These are phyloP conservation scores for Saccharum spontaneum DNA, from an alignment of 176 grass and related monocot species.

Conservation along the genomic window DNA sequence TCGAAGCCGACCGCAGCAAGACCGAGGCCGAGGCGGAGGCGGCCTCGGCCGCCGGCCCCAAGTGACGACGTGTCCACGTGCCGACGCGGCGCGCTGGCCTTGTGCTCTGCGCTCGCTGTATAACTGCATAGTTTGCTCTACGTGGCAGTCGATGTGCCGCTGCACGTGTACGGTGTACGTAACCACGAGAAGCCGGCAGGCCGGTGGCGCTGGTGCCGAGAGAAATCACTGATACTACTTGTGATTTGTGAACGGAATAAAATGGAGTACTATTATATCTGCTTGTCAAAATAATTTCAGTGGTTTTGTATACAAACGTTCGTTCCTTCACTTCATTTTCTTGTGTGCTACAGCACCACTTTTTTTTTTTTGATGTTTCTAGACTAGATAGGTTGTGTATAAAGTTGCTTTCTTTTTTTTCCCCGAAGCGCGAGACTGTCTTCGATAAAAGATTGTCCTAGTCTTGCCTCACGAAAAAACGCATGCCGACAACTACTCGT, in stretches of 20 bases:
- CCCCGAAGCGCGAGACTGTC: too few species aligned
- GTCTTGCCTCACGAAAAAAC: too few species aligned
- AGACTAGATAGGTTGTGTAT: too few species aligned
- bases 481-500: too few species aligned
- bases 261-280: neutral
- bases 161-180: neutral
- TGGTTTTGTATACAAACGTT: too few species aligned
- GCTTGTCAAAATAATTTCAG: too few species aligned
- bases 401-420: too few species aligned
- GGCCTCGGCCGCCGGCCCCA: neutral
- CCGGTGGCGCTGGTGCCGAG: neutral
- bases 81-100: neutral
- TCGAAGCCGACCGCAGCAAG: conserved; percentile 25
- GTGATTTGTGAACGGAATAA: neutral
- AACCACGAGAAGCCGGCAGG: too few species aligned
- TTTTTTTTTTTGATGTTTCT: too few species aligned
- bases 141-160: neutral
- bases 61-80: conserved; percentile 22
- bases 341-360: too few species aligned
- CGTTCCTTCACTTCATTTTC: too few species aligned
- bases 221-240: neutral
- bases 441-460: too few species aligned
- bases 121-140: neutral
- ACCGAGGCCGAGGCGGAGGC: neutral
- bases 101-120: neutral